phyloP scores from a whole-genome alignment of 805 yeast species.

The Brettanomyces nanus region DNA sequence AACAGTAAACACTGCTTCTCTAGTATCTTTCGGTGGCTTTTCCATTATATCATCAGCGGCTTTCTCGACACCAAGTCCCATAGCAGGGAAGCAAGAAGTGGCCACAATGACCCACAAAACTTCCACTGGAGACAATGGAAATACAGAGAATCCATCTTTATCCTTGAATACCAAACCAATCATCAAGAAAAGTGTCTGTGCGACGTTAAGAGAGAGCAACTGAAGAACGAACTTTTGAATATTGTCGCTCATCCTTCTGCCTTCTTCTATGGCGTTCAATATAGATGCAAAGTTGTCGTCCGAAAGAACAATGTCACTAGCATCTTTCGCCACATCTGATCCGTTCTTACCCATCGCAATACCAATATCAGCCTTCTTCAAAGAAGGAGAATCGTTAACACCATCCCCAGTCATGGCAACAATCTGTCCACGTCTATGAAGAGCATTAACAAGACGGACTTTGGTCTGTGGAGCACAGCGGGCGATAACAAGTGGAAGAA shows the following conservation, averaged over 20 bases:
- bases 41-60: constrained; percentile 59
- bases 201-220: constrained; percentile 63
- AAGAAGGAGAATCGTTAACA: constrained; percentile 72
- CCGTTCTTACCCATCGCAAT: constrained; percentile 81
- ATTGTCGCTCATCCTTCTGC: constrained; percentile 70
- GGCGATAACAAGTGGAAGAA: constrained; percentile 70
- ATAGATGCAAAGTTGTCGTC: constrained; percentile 78
- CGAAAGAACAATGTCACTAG: constrained; percentile 65
- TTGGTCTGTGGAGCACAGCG: constrained; percentile 80
- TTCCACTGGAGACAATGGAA: constrained; percentile 75
- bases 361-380: constrained; percentile 73
- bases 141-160: constrained; percentile 56
- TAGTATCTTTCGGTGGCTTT: constrained; percentile 52
- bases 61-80: constrained; percentile 68
- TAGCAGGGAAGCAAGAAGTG: constrained; percentile 76
- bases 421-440: constrained; percentile 51
- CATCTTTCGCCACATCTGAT: constrained; percentile 80
- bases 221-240: constrained; percentile 74
- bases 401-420: constrained; percentile 85
- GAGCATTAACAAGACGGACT: constrained; percentile 74
- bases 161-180: constrained; percentile 70
- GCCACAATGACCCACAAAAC: constrained; percentile 74
- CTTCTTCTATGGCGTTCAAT: constrained; percentile 71
- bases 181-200: constrained; percentile 60
- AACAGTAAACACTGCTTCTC: constrained; percentile 51